Conservation (phyloP, 2,329 filamentous ascomycete genomes). For the Fusarium marasasianum region DNA sequence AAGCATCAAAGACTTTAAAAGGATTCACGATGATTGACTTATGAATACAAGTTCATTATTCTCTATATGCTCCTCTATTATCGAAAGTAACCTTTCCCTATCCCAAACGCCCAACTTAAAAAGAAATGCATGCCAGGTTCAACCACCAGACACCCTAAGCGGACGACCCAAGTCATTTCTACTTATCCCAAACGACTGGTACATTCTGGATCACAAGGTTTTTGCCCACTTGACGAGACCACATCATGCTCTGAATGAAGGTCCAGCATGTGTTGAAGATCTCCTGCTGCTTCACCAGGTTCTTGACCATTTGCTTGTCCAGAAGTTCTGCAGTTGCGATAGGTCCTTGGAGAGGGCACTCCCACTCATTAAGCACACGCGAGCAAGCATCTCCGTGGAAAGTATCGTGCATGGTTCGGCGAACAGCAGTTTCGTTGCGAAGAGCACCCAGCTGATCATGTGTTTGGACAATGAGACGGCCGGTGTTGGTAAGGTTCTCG, state of each 20-base stretch:
- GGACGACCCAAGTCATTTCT: not conserved
- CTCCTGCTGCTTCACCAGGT: conserved; percentile 1
- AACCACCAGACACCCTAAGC: not conserved
- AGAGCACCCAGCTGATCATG: not conserved
- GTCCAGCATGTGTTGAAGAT: conserved; percentile 8
- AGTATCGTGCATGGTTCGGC: not conserved
- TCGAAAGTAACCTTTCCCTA: not conserved
- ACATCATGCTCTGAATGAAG: conserved; percentile 2
- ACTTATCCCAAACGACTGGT: not conserved
- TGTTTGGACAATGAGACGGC: conserved; percentile 4
- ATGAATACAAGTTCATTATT: not conserved
- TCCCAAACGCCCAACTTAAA: not conserved
- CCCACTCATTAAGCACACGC: conserved; percentile 28
- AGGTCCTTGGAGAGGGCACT: conserved; percentile 3
- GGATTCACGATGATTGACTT: not conserved
- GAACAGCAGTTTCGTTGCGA: not conserved
- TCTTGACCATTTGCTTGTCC: not conserved
- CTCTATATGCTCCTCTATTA: not conserved
- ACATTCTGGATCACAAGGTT: not conserved
- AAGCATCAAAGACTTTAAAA: not conserved
- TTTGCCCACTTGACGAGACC: not conserved
- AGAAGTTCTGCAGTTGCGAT: conserved; percentile 6
- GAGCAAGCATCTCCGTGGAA: conserved; percentile 21
- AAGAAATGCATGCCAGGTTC: not conserved
- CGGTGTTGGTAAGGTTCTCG: conserved; percentile 1